A percentile compares a stretch with the other conserved stretches of the same genome.
Conservation (phyloP, 2,329 filamentous ascomycete species). For the Botrytis byssoidea region DNA sequence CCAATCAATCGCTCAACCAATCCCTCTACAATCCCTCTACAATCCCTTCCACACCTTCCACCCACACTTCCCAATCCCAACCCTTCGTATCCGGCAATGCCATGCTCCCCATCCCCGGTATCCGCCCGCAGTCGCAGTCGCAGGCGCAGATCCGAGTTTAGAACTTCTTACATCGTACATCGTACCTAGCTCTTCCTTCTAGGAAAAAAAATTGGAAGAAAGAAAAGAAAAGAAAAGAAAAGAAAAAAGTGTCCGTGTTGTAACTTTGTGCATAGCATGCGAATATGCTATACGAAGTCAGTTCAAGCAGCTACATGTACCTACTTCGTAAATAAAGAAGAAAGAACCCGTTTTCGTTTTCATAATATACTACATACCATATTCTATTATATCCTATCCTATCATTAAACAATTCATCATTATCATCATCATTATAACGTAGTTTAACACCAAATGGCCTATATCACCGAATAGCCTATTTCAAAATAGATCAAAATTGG, state of each 20-base stretch:
- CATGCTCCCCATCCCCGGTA: not conserved
- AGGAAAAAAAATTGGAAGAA: not conserved
- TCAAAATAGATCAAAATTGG: too few relatives aligned
- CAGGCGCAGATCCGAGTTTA: not conserved
- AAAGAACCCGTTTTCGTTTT: not conserved
- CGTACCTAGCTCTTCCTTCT: not conserved
- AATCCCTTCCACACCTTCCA: not conserved
- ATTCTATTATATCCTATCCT: too few relatives aligned
- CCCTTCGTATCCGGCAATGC: constrained; percentile 3
- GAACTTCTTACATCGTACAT: not conserved
- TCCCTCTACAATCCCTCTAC: not conserved
- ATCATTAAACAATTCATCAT: too few relatives aligned
- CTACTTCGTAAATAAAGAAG: too few relatives aligned
- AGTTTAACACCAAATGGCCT: too few relatives aligned
- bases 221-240: not conserved
- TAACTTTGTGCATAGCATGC: too few relatives aligned
- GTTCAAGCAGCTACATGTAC: not conserved
- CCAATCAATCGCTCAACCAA: not conserved
- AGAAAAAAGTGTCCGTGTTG: not conserved
- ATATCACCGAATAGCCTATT: too few relatives aligned
- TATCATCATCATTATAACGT: too few relatives aligned
- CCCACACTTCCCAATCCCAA: not conserved
- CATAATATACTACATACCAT: not conserved
- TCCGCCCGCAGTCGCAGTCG: not conserved
- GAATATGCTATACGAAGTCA: not conserved